These are phyloP conservation scores for Cyclotella baltica DNA, from an alignment of 108 stramenopile species.

Conservation along the genomic window DNA sequence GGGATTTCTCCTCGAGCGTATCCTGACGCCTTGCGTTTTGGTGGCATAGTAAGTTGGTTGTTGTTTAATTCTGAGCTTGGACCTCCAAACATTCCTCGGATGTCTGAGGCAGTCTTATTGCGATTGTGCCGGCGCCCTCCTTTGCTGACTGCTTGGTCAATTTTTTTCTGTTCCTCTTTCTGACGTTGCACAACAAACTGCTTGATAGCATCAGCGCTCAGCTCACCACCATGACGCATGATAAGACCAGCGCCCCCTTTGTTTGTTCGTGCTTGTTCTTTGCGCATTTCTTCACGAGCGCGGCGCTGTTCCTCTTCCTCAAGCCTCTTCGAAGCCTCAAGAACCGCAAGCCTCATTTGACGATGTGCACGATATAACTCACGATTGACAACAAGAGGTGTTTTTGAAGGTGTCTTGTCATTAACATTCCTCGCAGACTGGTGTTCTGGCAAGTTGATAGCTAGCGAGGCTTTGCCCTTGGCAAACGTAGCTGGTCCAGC, in stretches of 20 bases:
- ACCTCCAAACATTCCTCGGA: constrained; percentile 56
- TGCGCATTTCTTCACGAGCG: constrained; percentile 54
- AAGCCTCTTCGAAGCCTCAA: constrained; percentile 64
- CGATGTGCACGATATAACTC: constrained; percentile 65
- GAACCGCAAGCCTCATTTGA: constrained; percentile 62
- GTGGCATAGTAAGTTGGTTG: constrained; percentile 37
- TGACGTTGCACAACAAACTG: constrained; percentile 49
- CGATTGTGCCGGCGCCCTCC: constrained; percentile 52
- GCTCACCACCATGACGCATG: constrained; percentile 60
- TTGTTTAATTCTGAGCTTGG: constrained; percentile 31
- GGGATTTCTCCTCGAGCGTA: constrained; percentile 10
- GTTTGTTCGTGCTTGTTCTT: constrained; percentile 39
- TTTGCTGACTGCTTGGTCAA: constrained; percentile 48
- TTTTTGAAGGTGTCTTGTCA: constrained; percentile 43
- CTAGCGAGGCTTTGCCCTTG: constrained; percentile 26
- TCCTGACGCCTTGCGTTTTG: constrained; percentile 15
- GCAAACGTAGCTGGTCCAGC: constrained; percentile 14
- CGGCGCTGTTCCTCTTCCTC: constrained; percentile 65
- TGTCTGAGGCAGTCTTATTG: constrained; percentile 55
- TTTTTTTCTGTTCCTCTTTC: constrained; percentile 51
- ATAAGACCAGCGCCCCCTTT: constrained; percentile 51
- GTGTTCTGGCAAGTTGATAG: constrained; percentile 53
- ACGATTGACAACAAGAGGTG: constrained; percentile 54
- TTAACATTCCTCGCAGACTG: constrained; percentile 18
- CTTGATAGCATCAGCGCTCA: constrained; percentile 54